Base-by-base conservation (phyloP, 2,329 filamentous ascomycete genomes). In the Venturia asperata region DNA sequence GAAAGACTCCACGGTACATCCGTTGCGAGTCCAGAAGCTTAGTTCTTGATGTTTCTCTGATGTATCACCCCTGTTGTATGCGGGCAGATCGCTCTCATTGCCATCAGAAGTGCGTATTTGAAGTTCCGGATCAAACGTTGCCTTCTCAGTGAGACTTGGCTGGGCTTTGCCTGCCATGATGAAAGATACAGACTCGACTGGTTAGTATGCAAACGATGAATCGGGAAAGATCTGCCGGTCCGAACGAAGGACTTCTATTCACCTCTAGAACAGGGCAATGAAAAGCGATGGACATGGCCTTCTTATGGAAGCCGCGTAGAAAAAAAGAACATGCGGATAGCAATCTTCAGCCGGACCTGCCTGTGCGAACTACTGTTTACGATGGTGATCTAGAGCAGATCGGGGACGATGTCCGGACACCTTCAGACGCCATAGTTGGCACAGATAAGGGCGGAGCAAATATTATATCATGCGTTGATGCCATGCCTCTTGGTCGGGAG, bases 1-100 rank as follows among this genome's bases (percentile, higher is more conserved):
- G 72, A 77, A 77, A 5, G 76, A 77, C 62, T 76, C 73, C 11
- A 71, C 67, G 9, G 74, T 77, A 67, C 69, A 71, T n/a, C 75
- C 76, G 72, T 75, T 75, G 24, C 74, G 70, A 3, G 75, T 77
- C 74, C 74, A 76, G 67, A 77, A 74, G 39, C 70, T 64, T 10
- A 72, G 64, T 49, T 68, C 52, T 13, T 37, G 27, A 30, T 56
- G 62, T 10, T 43, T 43, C 15, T 30, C 39, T 7, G 60, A 13
- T 19, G 41, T 39, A 61, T 6, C 27, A 11, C 27, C 21, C 27
- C 45, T 21, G 27, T 37, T 56, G 10, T 56, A 56, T 37, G 21
- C n/a, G 13, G 52, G 52, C 27, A 37, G 52, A 56, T 56, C 52
- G 30, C 27, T 34, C 5, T 19, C 52, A 37, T 27, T 37, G n/a